phyloP scores from a whole-genome alignment of 306 rosid genomes.

The Luffa aegyptiaca region DNA sequence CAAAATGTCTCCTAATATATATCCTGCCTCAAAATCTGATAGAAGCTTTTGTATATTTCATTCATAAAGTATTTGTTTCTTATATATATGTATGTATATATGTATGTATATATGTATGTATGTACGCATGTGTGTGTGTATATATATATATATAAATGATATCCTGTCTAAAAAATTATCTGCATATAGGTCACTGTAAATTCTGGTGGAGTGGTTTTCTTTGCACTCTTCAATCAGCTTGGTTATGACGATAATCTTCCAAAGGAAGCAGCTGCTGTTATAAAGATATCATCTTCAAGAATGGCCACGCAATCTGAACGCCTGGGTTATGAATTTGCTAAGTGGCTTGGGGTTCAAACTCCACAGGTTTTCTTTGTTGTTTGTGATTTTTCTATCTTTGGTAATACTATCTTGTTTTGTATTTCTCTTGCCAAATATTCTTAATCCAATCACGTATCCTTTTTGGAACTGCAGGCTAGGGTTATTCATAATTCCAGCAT shows the following conservation, averaged over 20 bases:
- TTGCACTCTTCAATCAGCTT: conserved; percentile 62
- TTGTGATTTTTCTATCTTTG: background rate
- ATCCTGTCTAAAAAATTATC: conserved; percentile 16
- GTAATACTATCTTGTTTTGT: background rate
- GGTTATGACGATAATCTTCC: conserved; percentile 30
- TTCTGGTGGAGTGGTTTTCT: conserved; percentile 95
- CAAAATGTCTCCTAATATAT: background rate
- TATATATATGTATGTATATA: background rate
- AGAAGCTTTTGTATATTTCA: background rate
- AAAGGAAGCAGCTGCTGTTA: conserved; percentile 80
- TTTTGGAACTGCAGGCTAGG: conserved; percentile 53
- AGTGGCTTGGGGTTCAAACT: conserved; percentile 73
- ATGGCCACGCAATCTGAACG: conserved; percentile 96
- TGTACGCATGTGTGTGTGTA: too few relatives aligned
- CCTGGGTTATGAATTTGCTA: conserved; percentile 84
- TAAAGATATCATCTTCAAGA: conserved; percentile 83
- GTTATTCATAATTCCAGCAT: conserved; percentile 68
- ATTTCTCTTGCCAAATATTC: background rate
- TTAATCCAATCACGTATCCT: background rate
- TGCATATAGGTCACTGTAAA: conserved; percentile 75
- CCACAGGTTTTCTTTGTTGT: conserved; percentile 56
- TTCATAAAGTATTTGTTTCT: background rate
- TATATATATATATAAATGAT: background rate
- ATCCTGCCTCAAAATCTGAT: background rate
- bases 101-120: background rate